Evolutionary conservation across 345 rosid genomes (phyloP).

Genomic region (Lenwebbia sp.): DNA sequence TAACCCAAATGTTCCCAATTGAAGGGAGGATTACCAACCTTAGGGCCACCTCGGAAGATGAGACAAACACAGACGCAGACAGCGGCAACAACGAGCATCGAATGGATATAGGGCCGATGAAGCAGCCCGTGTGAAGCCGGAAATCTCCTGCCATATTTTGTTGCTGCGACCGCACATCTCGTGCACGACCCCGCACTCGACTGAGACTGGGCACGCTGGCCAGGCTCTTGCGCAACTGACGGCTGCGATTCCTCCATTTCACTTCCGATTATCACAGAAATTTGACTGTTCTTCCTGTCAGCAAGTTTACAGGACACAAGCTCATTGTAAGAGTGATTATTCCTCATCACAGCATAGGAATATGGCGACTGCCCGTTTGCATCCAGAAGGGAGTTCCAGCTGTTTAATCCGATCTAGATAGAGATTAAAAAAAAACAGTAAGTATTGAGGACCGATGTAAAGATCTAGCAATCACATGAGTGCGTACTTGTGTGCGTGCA

Average conservation of each 20-base stretch:
- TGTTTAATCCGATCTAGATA: slow-evolving; percentile 52
- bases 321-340: slow-evolving; percentile 53
- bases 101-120: slow-evolving; percentile 65
- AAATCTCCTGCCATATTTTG: slow-evolving; percentile 33
- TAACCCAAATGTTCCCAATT: slow-evolving; percentile 72
- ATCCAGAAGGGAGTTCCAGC: slow-evolving; percentile 62
- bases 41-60: slow-evolving; percentile 58
- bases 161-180: slow-evolving; percentile 40
- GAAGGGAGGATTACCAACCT: slow-evolving; percentile 56
- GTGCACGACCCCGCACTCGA: slow-evolving; percentile 33
- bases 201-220: slow-evolving; percentile 1
- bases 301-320: slow-evolving; percentile 55
- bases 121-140: slow-evolving; percentile 49
- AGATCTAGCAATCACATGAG: not conserved
- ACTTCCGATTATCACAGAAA: slow-evolving; percentile 44
- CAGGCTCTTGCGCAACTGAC: not conserved
- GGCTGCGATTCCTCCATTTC: slow-evolving; percentile 4
- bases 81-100: slow-evolving; percentile 81
- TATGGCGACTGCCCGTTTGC: slow-evolving; percentile 49
- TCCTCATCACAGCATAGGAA: slow-evolving; percentile 51
- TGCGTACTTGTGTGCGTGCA: not conserved
- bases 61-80: slow-evolving; percentile 93
- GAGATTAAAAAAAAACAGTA: not conserved
- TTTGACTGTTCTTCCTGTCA: slow-evolving; percentile 58
- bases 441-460: not conserved